Evolutionary conservation across 1,139 yeast species (phyloP), one percentile per base, ranked within the genome.

Genomic region (Lizanozyma gosingica): DNA sequence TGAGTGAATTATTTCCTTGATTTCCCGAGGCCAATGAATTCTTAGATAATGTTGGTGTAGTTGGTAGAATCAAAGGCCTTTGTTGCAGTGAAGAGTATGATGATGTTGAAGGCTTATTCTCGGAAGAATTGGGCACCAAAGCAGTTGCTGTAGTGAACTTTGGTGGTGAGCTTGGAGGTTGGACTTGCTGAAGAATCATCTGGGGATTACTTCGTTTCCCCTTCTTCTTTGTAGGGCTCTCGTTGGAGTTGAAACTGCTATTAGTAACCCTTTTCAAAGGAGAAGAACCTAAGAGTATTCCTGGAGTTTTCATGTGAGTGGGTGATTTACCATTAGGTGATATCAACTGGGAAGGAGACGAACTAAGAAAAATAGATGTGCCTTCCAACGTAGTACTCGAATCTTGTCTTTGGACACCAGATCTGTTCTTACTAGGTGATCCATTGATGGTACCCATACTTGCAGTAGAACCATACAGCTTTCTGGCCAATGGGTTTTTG

Each of bases 311-410:
- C 44, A 63, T 63, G 45, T 67, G 72, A 4, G 72, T 66, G 14
- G 75, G 74, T 14, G 69, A 63, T 45, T 62, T 63, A 2, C 69
- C 65, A 42, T 52, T 58, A 2, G 76, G 75, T 2, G 71, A 64
- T 11, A 29, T 15, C 29, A 22, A 22, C 11, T 22, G 29, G 6
- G 29, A 22, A 22, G 29, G 29, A 22, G 29, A 22, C 6, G 29
- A 22, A 22, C 29, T 22, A 11, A 22, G 29, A 11, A 22, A 22
- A 6, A 22, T 22, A 22, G 29, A 22, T 6, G 29, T 11, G 11
- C 29, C 29, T 11, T 6, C 29, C 6, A 22, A 11, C 6, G 6
- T 22, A 22, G 29, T 6, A 6, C 9, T 22, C 11, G 29, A 22
- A 6, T 22, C 29, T 6, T 22, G 29, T 22, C 29, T 22, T 22